Evolutionary conservation across 2,329 filamentous ascomycete genomes (phyloP), one percentile per base, ranked within the genome.

Genomic region (Lasiodiplodia sp.): DNA sequence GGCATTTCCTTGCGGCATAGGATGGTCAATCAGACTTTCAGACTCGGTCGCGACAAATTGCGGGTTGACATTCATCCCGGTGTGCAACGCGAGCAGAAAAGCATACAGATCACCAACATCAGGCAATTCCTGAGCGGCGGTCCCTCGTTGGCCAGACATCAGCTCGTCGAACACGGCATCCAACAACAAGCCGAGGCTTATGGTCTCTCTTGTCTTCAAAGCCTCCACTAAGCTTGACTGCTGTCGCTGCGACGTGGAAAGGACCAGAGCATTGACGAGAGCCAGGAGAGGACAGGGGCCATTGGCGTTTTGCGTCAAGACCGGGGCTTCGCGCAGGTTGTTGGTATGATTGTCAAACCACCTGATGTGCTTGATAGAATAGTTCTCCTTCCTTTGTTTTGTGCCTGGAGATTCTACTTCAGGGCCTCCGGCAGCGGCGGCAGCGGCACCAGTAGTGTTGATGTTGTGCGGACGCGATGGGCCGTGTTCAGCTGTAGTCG

Each of bases 31-130:
- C 28, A 79, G 70, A 57, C 78, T 79, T 44, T 85, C 84, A 2
- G 84, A 60, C 4, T 73, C 73, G 10, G 72, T 66, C 0, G 71
- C 74, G 1, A 96, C 86, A 71, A 97, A 96, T 23, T 92, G 89
- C 2, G 96, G 96, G 72, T 99, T 99, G 68, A 98, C 95, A 75
- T 98, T 99, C 92, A 99, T 97, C 47, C 96, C 96, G 0, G 94
- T 98, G 73, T 97, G 93, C 2, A 99, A 83, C 55, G 93, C 92
- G 68, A 96, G 88, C 2, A 99, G 83, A 75, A 99, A 99, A 7
- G 87, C 86, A 78, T 97, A 97, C 1, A 99, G 84, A 69, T 97
- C 94, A 44, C 90, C 87, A 11, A 98, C 91, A 77, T 98, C 96
- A 0, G 95, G 95, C 28, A 98, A 81, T 18, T 88, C 84, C 68